phyloP scores from a whole-genome alignment of 805 yeast genomes.

The Trichomonascus vanleenenianus region DNA sequence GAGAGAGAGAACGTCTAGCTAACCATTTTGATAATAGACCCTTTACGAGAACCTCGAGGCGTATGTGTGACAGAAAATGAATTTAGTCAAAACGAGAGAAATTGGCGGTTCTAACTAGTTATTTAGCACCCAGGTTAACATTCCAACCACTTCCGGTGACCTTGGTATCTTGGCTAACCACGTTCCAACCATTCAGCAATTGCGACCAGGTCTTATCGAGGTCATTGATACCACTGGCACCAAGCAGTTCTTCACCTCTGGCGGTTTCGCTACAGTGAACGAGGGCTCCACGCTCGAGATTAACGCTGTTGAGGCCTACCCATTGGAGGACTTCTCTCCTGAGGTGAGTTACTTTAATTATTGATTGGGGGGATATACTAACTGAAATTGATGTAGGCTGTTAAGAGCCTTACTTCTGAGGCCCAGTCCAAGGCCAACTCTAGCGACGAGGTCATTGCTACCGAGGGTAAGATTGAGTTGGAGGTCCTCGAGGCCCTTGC shows the following conservation, averaged over 20 bases:
- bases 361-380: not conserved
- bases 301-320: constrained; percentile 92
- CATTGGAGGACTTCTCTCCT: constrained; percentile 77
- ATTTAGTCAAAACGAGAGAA: not conserved
- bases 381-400: constrained; percentile 32
- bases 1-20: not conserved
- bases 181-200: constrained; percentile 95
- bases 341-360: constrained; percentile 27
- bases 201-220: constrained; percentile 92
- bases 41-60: constrained; percentile 28
- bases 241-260: constrained; percentile 82
- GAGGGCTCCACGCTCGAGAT: constrained; percentile 88
- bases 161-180: constrained; percentile 96
- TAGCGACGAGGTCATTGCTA: constrained; percentile 77
- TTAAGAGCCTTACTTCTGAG: constrained; percentile 76
- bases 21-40: constrained; percentile 16
- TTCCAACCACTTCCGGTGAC: constrained; percentile 93
- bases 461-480: constrained; percentile 91
- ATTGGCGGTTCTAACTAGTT: not conserved
- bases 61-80: constrained; percentile 20
- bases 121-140: constrained; percentile 66
- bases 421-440: constrained; percentile 88
- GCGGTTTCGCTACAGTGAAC: constrained; percentile 94
- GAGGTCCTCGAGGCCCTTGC: constrained; percentile 94
- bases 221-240: constrained; percentile 68